Base-by-base conservation (phyloP, 495 filamentous ascomycete species). In the Pyronema omphalodes region DNA sequence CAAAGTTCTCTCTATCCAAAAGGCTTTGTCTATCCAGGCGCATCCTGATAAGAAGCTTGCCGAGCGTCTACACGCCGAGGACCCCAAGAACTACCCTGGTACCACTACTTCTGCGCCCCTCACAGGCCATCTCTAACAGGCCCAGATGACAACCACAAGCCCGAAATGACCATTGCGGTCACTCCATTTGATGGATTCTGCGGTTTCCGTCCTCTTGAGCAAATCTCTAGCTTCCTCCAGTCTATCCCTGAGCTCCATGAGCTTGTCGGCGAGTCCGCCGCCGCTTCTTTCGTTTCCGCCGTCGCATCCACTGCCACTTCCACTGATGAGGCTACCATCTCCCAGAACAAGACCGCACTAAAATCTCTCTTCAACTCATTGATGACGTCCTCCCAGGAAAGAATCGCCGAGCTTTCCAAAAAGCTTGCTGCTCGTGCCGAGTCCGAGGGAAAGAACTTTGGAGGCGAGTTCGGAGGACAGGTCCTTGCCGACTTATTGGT, bases 31-130 rank as follows among this genome's bases (percentile, higher is more conserved):
- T 60, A 98, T 98, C 58, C 91, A 98, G 68, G 91, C 91, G 29
- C 91, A 96, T 60, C 91, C 91, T 47, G 94, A 98, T 71, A 98
- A 98, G 76, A 91, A 88, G 67, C 79, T 96, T 36, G 91, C 91
- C 29, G 89, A 93, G 69, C 69, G 84, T 64, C 72, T 98, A 19
- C 91, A 95, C 68, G 76, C 76, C 19, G 76, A 75, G 56, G 91
- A 98, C 61, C 76, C 86, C 14, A 86, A 83, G 71, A 93, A 98
- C 73, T 98, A 98, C 63, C 89, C 89, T 55, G 79, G 78, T 80
- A 62, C n/a, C 19, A 8, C 15, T 45, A 8, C 11, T 48, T 9
- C 17, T 9, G 7, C n/a, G 33, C 15, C 14, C 9, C 0, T 29
- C 33, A 29, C 41, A 14, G 17, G 5, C 9, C 35, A 29, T 0